Base-by-base conservation (phyloP, 257 asterid genomes). In the Nicotiana undulata region DNA sequence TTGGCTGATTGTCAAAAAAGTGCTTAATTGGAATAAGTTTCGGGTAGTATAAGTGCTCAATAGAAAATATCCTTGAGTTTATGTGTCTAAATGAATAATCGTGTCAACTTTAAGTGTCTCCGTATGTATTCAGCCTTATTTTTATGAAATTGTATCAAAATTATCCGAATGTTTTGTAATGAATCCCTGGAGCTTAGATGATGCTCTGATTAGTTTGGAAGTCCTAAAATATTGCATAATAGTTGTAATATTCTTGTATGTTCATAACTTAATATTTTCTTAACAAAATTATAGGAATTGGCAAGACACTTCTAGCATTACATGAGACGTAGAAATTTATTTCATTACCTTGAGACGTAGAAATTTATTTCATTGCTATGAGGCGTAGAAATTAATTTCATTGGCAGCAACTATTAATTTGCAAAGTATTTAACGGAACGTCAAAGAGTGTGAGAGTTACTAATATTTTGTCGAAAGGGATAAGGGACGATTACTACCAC, bases 191-290 rank as follows among this genome's bases (percentile, higher is more conserved):
- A 93, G 98, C 86, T 88, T 95, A 86, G 99, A 92, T 32, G 99
- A 95, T 85, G 97, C 86, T 46, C 89, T 97, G 72, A 88, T 95
- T 97, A 93, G 93, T 79, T 81, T 93, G 90, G 98, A 95, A 85
- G 99, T 95, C 51, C 81, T 95, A 77, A 95, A 95, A 89, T 94
- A 95, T 86, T 95, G 99, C 81, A 98, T 97, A 68, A 90, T 98
- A 0, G 99, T 95, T 12, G 81, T 95, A 26, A 83, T 95, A 31
- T 31, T 61, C 87, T 95, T 98, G 99, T 92, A 89, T 9, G 13
- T 17, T 46, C 20, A 16, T 40, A 29, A 13, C 61, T 76, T 20
- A 20, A 3, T 28, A 46, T 75, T 9, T 3, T 8, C 75, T 56
- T 31, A 5, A 20, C 53, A 72, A 3, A 56, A 51, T 28, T 29